Evolutionary conservation across 495 filamentous ascomycete genomes (phyloP).

Genomic region (Xeromyces bisporus): DNA sequence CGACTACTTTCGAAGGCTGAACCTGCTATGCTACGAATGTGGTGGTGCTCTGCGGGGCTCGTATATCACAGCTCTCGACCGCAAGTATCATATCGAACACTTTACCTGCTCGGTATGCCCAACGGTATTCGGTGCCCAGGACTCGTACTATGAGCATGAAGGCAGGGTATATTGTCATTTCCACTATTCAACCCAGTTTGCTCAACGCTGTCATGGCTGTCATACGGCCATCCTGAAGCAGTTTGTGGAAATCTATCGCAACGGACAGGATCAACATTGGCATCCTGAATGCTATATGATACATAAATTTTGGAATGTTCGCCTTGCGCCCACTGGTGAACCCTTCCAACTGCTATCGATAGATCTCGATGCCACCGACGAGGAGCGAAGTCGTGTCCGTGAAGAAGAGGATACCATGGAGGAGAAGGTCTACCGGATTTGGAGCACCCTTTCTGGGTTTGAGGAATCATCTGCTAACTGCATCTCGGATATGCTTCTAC

Average conservation of each 20-base stretch:
- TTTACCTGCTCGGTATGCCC: slow-evolving; percentile 97
- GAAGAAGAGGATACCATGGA: slow-evolving; percentile 89
- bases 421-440: slow-evolving; percentile 93
- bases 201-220: slow-evolving; percentile 89
- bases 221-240: slow-evolving; percentile 98
- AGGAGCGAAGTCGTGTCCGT: slow-evolving; percentile 57
- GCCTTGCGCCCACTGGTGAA: slow-evolving; percentile 45
- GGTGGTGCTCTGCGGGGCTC: slow-evolving; percentile 88
- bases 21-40: slow-evolving; percentile 80
- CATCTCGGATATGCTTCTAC: slow-evolving; percentile 97
- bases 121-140: slow-evolving; percentile 91
- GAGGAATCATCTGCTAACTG: slow-evolving; percentile 96
- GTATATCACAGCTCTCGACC: slow-evolving; percentile 93
- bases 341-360: slow-evolving; percentile 30
- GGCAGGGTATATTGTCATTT: slow-evolving; percentile 96
- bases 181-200: slow-evolving; percentile 96
- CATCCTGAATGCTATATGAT: slow-evolving; percentile 99
- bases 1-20: slow-evolving; percentile 89
- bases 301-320: slow-evolving; percentile 99
- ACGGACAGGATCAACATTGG: slow-evolving; percentile 97
- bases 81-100: slow-evolving; percentile 98
- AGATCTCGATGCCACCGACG: slow-evolving; percentile 49
- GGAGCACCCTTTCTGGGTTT: slow-evolving; percentile 92
- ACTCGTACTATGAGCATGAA: slow-evolving; percentile 98
- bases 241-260: slow-evolving; percentile 96